Conservation (phyloP, 495 filamentous ascomycete species). For the Aspergillus wentii region DNA sequence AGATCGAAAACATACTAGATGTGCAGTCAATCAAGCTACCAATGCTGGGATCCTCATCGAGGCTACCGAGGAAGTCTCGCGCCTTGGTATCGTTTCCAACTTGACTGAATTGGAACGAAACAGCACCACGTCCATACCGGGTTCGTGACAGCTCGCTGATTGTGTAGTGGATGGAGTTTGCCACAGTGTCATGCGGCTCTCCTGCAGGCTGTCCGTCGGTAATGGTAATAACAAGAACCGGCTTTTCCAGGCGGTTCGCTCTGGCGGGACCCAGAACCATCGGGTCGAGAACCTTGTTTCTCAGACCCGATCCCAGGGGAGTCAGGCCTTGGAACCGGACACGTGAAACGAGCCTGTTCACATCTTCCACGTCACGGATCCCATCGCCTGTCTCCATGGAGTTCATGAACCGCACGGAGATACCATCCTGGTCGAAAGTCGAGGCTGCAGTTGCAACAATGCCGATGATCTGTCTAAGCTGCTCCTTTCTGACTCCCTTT, state of each 20-base stretch:
- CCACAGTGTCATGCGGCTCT: slow-evolving; percentile 43
- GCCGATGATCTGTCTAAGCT: slow-evolving; percentile 57
- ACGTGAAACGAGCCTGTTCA: slow-evolving; percentile 49
- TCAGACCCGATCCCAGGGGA: slow-evolving; percentile 59
- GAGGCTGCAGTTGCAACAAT: slow-evolving; percentile 60
- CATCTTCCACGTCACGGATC: slow-evolving; percentile 53
- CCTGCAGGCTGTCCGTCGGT: slow-evolving; percentile 65
- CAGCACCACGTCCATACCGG: slow-evolving; percentile 46
- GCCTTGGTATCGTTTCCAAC: slow-evolving; percentile 66
- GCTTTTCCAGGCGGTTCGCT: slow-evolving; percentile 51
- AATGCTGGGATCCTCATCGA: slow-evolving; percentile 61
- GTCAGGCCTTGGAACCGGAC: slow-evolving; percentile 65
- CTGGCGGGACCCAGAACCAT: slow-evolving; percentile 50
- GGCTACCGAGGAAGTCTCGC: slow-evolving; percentile 54
- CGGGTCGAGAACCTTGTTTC: slow-evolving; percentile 57
- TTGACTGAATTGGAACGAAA: slow-evolving; percentile 70
- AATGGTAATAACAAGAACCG: slow-evolving; percentile 64
- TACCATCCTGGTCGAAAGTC: slow-evolving; percentile 67
- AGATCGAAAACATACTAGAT: slow-evolving; percentile 52
- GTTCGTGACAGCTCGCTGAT: slow-evolving; percentile 38
- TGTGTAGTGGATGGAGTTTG: slow-evolving; percentile 48
- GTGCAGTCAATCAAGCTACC: slow-evolving; percentile 66
- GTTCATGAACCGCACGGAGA: slow-evolving; percentile 72
- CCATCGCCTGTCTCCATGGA: slow-evolving; percentile 41
- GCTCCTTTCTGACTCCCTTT: slow-evolving; percentile 59